A percentile compares a stretch with the other conserved stretches of the same genome.
Evolutionary conservation across 805 yeast species (phyloP).

Genomic region (Pichia paraexigua): DNA sequence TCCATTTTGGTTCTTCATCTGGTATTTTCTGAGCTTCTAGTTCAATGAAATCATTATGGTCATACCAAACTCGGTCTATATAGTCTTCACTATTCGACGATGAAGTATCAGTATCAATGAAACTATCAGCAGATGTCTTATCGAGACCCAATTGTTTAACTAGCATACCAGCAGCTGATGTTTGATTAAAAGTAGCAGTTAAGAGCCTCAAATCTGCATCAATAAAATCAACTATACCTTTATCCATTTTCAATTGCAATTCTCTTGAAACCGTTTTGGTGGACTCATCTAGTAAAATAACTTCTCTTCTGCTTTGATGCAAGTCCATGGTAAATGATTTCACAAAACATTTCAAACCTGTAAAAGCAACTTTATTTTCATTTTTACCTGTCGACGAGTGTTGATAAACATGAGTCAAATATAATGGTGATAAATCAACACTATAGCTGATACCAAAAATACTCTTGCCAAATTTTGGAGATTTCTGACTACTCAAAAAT

Average conservation of each 20-base stretch:
- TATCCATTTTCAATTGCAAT: slow-evolving; percentile 50
- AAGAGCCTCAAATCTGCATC: slow-evolving; percentile 64
- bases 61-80: slow-evolving; percentile 47
- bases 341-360: slow-evolving; percentile 65
- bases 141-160: slow-evolving; percentile 27
- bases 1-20: slow-evolving; percentile 34
- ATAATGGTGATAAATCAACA: slow-evolving; percentile 65
- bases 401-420: slow-evolving; percentile 63
- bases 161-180: slow-evolving; percentile 37
- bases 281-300: slow-evolving; percentile 26
- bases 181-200: slow-evolving; percentile 55
- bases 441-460: slow-evolving; percentile 73
- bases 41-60: slow-evolving; percentile 68
- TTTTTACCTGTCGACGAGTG: slow-evolving; percentile 34
- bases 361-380: slow-evolving; percentile 40
- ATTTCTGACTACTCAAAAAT: slow-evolving; percentile 15
- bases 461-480: slow-evolving; percentile 27
- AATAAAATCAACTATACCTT: slow-evolving; percentile 63
- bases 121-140: slow-evolving; percentile 8
- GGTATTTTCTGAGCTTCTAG: slow-evolving; percentile 42
- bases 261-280: slow-evolving; percentile 37
- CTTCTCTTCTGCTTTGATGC: slow-evolving; percentile 50
- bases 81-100: slow-evolving; percentile 12
- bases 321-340: slow-evolving; percentile 52
- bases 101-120: slow-evolving; percentile 15